Conservation (phyloP, 257 asterid species). For the Plantago major region DNA sequence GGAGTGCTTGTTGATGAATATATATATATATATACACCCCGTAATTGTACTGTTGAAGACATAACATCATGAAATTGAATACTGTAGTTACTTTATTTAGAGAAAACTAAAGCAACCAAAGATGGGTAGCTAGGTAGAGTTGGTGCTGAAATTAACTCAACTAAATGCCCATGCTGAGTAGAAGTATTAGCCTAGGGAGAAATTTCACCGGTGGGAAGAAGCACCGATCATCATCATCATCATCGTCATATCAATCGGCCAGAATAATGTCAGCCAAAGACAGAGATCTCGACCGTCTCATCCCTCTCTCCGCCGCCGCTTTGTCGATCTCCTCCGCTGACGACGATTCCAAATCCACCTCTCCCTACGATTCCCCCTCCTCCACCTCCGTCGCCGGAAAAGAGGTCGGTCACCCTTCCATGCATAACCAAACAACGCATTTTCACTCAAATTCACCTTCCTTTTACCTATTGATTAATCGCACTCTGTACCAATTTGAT, state of each 20-base stretch:
- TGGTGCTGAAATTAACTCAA: neutral
- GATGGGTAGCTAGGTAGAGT: neutral
- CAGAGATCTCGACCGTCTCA: conserved; percentile 60
- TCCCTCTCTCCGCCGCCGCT: conserved; percentile 29
- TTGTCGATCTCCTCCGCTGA: conserved; percentile 27
- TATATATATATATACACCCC: too few species aligned
- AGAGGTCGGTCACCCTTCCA: conserved; percentile 32
- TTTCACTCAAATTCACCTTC: too few species aligned
- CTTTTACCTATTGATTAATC: too few species aligned
- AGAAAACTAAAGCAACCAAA: too few species aligned
- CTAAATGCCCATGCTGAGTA: neutral
- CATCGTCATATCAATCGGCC: conserved; percentile 21
- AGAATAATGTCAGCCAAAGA: conserved; percentile 28
- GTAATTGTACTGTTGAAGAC: too few species aligned
- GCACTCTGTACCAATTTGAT: too few species aligned
- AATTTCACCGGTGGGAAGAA: neutral
- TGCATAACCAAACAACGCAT: too few species aligned
- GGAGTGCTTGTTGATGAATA: too few species aligned
- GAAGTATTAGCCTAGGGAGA: conserved; percentile 2
- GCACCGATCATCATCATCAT: too few species aligned
- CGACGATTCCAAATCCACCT: conserved; percentile 36
- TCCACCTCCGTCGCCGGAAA: conserved; percentile 35
- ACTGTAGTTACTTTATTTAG: too few species aligned
- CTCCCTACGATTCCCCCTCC: conserved; percentile 39
- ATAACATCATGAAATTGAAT: too few species aligned